Conservation (phyloP, 768 basidiomycete genomes). For the Termitomyces sp. region DNA sequence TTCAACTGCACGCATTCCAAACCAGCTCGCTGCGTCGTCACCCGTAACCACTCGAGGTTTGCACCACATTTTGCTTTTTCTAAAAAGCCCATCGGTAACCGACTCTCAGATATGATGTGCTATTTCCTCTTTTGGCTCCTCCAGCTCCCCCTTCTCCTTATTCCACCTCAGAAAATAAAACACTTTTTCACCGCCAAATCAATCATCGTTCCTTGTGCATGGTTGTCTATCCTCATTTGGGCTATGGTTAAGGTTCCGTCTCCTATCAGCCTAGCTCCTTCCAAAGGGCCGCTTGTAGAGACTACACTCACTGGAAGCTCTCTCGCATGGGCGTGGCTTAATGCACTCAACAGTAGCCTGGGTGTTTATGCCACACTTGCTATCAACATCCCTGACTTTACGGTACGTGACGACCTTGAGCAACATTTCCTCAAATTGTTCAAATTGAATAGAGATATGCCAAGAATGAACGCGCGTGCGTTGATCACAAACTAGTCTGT, state of each 20-base stretch:
- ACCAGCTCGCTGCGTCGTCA: constrained; percentile 52
- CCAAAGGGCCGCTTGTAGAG: constrained; percentile 31
- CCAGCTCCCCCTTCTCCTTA: constrained; percentile 70
- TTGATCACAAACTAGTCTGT: not conserved
- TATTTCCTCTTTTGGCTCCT: constrained; percentile 78
- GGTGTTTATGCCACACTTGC: constrained; percentile 71
- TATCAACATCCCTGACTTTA: constrained; percentile 86
- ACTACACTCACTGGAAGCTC: constrained; percentile 42
- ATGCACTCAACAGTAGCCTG: constrained; percentile 70
- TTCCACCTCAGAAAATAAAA: constrained; percentile 76
- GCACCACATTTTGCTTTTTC: not conserved
- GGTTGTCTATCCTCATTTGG: constrained; percentile 77
- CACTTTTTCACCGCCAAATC: constrained; percentile 73
- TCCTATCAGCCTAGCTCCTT: constrained; percentile 50
- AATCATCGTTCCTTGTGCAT: constrained; percentile 58
- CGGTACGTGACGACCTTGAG: constrained; percentile 25
- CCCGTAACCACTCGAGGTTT: constrained; percentile 61
- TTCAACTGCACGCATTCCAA: constrained; percentile 58
- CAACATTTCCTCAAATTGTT: not conserved
- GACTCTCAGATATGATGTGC: constrained; percentile 53
- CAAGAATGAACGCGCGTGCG: constrained; percentile 58
- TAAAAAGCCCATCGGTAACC: not conserved
- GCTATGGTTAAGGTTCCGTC: constrained; percentile 66
- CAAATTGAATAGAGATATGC: constrained; percentile 57
- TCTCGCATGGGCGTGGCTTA: constrained; percentile 74